Percentiles rank a stretch among this genome's conserved stretches.
Conservation (phyloP, 1,284 basidiomycete genomes). For the Golubevia sp. region DNA sequence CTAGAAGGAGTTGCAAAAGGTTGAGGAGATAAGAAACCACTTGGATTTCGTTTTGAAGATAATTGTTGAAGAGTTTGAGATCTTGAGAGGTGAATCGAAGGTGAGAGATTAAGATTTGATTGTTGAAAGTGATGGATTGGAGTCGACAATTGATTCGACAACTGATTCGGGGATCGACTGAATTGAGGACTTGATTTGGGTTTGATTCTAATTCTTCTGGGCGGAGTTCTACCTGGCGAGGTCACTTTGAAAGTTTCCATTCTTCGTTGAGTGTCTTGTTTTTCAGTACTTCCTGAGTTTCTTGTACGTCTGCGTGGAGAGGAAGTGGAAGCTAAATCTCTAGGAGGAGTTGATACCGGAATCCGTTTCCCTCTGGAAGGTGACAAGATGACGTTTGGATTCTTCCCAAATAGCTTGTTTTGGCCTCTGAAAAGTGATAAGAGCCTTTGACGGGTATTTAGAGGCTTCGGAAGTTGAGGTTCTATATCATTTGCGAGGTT, state of each 20-base stretch:
- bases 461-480: no score
- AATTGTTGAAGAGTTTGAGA: neutral
- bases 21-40: neutral
- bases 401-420: no score
- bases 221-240: neutral
- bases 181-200: no score
- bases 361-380: neutral
- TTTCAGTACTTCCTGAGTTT: no score
- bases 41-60: neutral
- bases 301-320: no score
- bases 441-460: neutral
- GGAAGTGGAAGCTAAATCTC: neutral
- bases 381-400: neutral
- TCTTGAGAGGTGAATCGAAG: neutral
- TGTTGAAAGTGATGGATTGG: neutral
- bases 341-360: neutral
- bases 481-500: no score
- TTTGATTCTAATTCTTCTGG: no score
- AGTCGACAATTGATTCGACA: no score
- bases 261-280: no score
- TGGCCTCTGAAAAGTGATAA: neutral
- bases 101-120: neutral
- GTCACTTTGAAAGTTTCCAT: neutral
- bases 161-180: no score
- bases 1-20: neutral